Percentiles rank a stretch among this genome's conserved stretches.
phyloP scores from a whole-genome alignment of 2,329 filamentous ascomycete genomes.

The Didymella keratinophila region DNA sequence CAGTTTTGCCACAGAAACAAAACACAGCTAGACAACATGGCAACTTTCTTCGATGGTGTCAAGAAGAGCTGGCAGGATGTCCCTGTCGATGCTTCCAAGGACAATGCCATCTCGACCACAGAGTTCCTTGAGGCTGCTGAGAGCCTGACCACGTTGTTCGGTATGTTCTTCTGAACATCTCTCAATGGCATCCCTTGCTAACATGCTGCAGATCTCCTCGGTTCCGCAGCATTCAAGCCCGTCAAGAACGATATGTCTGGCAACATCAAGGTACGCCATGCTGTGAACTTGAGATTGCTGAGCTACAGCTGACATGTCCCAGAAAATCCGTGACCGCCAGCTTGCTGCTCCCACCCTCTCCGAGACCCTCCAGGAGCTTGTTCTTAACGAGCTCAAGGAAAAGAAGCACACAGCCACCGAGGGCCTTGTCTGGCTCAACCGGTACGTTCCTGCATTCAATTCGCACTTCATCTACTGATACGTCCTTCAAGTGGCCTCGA shows the following conservation, averaged over 20 bases:
- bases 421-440: slow-evolving; percentile 87
- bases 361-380: slow-evolving; percentile 84
- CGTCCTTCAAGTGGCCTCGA: slow-evolving; percentile 75
- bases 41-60: slow-evolving; percentile 85
- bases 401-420: slow-evolving; percentile 91
- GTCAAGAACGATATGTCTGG: slow-evolving; percentile 91
- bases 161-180: slow-evolving; percentile 57
- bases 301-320: slow-evolving; percentile 3
- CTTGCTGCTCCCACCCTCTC: slow-evolving; percentile 79
- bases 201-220: slow-evolving; percentile 62
- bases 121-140: slow-evolving; percentile 93
- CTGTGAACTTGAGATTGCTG: too few species aligned
- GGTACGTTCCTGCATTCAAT: slow-evolving; percentile 63
- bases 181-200: background rate
- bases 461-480: slow-evolving; percentile 9
- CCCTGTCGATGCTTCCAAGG: slow-evolving; percentile 74
- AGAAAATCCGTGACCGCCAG: slow-evolving; percentile 91
- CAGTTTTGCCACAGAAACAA: slow-evolving; percentile 1
- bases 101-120: slow-evolving; percentile 79
- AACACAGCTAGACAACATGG: slow-evolving; percentile 33
- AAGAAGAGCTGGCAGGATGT: slow-evolving; percentile 86
- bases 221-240: slow-evolving; percentile 79
- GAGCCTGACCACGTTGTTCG: slow-evolving; percentile 85
- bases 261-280: slow-evolving; percentile 80
- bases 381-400: slow-evolving; percentile 83